phyloP scores from a whole-genome alignment of 2,329 filamentous ascomycete species.

The Scedosporium apiospermum region DNA sequence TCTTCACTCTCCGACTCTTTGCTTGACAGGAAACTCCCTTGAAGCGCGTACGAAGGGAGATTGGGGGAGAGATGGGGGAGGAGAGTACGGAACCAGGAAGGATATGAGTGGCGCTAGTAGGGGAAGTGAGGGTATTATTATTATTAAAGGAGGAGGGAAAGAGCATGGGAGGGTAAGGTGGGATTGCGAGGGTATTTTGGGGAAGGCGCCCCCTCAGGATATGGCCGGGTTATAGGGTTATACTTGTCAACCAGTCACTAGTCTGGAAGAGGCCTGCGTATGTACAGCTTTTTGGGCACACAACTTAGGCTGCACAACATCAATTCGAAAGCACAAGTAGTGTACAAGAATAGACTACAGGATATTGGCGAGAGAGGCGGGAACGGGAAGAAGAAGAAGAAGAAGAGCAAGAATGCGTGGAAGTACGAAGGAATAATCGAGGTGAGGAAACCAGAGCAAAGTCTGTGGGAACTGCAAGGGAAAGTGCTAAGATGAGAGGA shows the following conservation, averaged over 20 bases:
- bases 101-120: neutral
- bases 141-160: constrained; percentile 1
- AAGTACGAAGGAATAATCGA: neutral
- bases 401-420: neutral
- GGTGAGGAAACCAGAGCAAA: neutral
- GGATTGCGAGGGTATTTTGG: constrained; percentile 1
- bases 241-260: neutral
- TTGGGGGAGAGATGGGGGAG: neutral
- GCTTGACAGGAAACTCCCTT: neutral
- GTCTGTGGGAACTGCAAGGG: neutral
- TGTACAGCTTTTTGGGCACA: neutral
- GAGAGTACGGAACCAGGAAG: neutral
- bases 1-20: neutral
- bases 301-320: neutral
- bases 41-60: neutral
- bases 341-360: neutral
- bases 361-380: neutral
- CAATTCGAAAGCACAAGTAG: neutral
- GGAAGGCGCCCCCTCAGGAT: neutral
- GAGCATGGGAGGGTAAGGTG: neutral
- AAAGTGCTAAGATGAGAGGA: neutral
- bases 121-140: neutral
- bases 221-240: neutral
- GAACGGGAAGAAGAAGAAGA: neutral
- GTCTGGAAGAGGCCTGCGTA: neutral